Evolutionary conservation across 805 yeast species (phyloP), one percentile per base, ranked within the genome.

Genomic region (Metschnikowia picachoensis): DNA sequence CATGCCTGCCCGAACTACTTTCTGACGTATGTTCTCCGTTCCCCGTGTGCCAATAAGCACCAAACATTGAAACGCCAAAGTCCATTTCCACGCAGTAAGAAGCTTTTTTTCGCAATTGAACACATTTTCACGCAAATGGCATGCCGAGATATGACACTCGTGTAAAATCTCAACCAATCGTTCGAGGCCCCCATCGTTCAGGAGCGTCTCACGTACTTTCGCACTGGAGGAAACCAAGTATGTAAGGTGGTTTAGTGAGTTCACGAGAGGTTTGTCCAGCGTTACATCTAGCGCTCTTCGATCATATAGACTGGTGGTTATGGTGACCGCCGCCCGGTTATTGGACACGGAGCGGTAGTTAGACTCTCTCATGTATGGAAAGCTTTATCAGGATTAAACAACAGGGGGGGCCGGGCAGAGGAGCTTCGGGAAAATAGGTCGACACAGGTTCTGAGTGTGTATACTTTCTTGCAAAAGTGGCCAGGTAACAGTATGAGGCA

Each of bases 71-170:
- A 94, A 82, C 0, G 97, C 87, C 44, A 92, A 70, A 6, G 96
- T 87, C 99, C 99, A 92, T 68, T 92, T 92, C 97, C 97, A 92
- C 0, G 95, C 91, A n/a, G 85, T 73, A 52, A 88, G 72, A 25
- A 82, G 76, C 49, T 69, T 72, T 51, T 60, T 65, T 47, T 72
- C 77, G 40, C 64, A 60, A 49, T 65, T 66, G 51, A 66, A 62
- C 29, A 66, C 61, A 47, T 56, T 62, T 42, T 66, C 72, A 38
- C 46, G 55, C 30, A 58, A 47, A 48, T 58, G 62, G 48, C 57
- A 64, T 7, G 66, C 60, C 37, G 63, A 53, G 53, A 66, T 66
- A 51, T 78, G 80, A 60, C 97, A 91, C 57, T 86, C 95, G 60
- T 87, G 87, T 44, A 92, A 69, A 30, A 92, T 92, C 45, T 85